Evolutionary conservation across 2,329 filamentous ascomycete species (phyloP), one percentile per base, ranked within the genome.

Genomic region (Cladophialophora psammophila): DNA sequence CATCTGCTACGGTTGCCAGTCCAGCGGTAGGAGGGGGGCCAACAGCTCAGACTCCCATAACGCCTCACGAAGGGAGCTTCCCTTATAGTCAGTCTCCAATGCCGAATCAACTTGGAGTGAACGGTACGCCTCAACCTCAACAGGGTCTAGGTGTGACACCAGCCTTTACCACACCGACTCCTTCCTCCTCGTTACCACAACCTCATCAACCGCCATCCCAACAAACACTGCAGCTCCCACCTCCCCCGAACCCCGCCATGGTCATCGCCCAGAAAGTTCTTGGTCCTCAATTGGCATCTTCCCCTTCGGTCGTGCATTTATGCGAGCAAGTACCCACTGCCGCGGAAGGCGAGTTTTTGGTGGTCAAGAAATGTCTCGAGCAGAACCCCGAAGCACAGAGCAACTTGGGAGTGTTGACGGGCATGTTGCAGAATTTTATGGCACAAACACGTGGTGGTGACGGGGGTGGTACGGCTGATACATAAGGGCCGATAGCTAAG

Each of bases 261-360:
- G 81, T 62, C 2, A 81, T 86, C 15, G 90, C 90, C 0, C 79
- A 83, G 1, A 85, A 90, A 66, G 85, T 92, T 1, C 82, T 93
- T 0, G 91, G 91, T 0, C 78, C 83, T 0, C 42, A 63, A 26
- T 82, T 90, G 53, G 85, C 89, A 12, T 82, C 81, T 26, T 86
- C 87, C 15, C 87, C 90, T 0, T 91, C 90, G 0, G 87, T 92
- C 8, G 83, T 87, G 31, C 90, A 93, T 72, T 80, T 94, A 4
- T 81, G 93, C 53, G 86, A 88, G 5, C 88, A 91, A 70, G 90
- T 89, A 0, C 87, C 85, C 20, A 85, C 86, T 58, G 92, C 91
- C 83, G 84, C 88, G 54, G 83, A 86, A n/a, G 81, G 86, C 15
- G 91, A 96, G 75, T 90, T 95, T 86, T 83, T 86, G 63, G 87